Evolutionary conservation across 192 early-diverging fungal species (phyloP).

Genomic region (Blastocladiella britannica): DNA sequence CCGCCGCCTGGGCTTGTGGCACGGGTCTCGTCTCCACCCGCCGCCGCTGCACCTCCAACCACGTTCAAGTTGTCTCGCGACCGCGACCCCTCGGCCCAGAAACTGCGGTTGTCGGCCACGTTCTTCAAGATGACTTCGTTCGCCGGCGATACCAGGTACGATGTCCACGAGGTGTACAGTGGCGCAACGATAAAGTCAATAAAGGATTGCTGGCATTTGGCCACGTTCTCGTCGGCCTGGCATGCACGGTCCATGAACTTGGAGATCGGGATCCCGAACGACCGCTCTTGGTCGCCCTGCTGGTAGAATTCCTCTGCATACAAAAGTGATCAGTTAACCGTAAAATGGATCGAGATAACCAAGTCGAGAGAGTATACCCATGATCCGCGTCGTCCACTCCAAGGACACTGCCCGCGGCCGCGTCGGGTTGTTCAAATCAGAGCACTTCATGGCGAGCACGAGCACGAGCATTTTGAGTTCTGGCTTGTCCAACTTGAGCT

Average conservation of each 20-base stretch:
- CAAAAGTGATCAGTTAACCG: slow-evolving; percentile 31
- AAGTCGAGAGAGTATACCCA: slow-evolving; percentile 11
- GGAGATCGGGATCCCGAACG: slow-evolving; percentile 27
- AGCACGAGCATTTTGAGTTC: slow-evolving; percentile 12
- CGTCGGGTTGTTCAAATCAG: slow-evolving; percentile 32
- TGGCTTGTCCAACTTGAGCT: not conserved
- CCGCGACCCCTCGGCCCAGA: slow-evolving; percentile 12
- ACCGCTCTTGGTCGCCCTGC: slow-evolving; percentile 27
- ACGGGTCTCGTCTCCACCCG: no score
- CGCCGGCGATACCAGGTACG: slow-evolving; percentile 20
- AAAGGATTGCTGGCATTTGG: slow-evolving; percentile 29
- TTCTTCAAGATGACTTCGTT: slow-evolving; percentile 20
- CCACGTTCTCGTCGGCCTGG: slow-evolving; percentile 24
- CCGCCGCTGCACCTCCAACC: no score
- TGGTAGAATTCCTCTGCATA: not conserved
- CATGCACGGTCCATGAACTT: slow-evolving; percentile 34
- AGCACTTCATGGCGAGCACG: slow-evolving; percentile 37
- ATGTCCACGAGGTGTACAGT: slow-evolving; percentile 25
- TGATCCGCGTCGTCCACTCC: slow-evolving; percentile 24
- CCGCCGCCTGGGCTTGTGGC: not conserved
- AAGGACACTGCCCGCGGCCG: slow-evolving; percentile 18
- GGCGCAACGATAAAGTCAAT: slow-evolving; percentile 33
- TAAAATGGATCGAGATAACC: slow-evolving; percentile 24
- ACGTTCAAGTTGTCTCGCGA: not conserved
- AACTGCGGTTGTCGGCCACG: slow-evolving; percentile 18